Base-by-base conservation (phyloP, 371 early-diverging fungal genomes). In the Rhizopus arrhizus region DNA sequence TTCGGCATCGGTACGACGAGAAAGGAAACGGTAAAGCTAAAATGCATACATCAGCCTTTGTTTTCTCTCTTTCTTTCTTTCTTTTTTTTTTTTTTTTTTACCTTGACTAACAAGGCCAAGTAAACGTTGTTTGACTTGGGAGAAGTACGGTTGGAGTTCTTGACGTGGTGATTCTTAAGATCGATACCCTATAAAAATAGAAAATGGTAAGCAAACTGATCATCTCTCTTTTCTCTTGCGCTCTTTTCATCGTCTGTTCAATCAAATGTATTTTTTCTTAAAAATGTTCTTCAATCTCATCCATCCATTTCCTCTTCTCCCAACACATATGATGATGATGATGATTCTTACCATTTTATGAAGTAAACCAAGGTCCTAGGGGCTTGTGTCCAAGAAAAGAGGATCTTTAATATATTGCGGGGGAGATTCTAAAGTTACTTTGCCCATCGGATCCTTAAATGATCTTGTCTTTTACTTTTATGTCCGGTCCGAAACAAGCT, bases 21-120 rank as follows among this genome's bases (percentile, higher is more conserved):
- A 96, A 62, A 98, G 89, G 91, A 95, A 97, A 75, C 95, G 89
- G 89, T 97, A 98, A 71, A 98, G 88, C 96, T 95, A 80, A 29
- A 34, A 12, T 29, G 35, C 15, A 31, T 10, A 35, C 12, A 35
- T 22, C 13, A 38, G 15, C 7, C 5, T 40, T 9, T 4, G 16
- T 16, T 12, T 35, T 34, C 12, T 33, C 13, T 52, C 34, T 34
- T 6, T 33, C 13, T 52, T n/a, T 13, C 33, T 31, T 15, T 52
- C 10, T n/a, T 52, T 38, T 38, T 36, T 49, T 49, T 29, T 48
- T 58, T 33, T 31, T 22, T 42, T n/a, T 35, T 56, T 80, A 91
- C 92, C 91, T 97, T 97, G 74, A 96, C 96, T 74, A 97, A 89
- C 78, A 97, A 89, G 70, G 88, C 83, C 78, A 96, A 83, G 91